Evolutionary conservation across 2,329 filamentous ascomycete genomes (phyloP).

Genomic region (Cercospora janseana): DNA sequence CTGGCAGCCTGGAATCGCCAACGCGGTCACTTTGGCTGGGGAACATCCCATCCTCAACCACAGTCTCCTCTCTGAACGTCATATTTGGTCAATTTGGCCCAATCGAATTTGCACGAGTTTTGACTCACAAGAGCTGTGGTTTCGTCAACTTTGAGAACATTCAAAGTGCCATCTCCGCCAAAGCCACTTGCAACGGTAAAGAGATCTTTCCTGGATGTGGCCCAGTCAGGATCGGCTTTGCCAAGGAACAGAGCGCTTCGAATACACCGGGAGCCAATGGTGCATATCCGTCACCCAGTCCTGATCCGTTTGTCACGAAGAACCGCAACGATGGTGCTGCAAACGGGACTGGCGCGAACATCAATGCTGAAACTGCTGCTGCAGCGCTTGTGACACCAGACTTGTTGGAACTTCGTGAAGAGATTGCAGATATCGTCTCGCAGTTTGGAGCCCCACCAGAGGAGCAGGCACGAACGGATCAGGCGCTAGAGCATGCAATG

Average conservation of each 20-base stretch:
- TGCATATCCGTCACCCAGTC: constrained; percentile 84
- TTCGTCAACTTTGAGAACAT: constrained; percentile 96
- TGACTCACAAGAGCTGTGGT: constrained; percentile 98
- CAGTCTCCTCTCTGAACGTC: constrained; percentile 87
- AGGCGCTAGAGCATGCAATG: constrained; percentile 73
- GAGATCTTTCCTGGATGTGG: constrained; percentile 98
- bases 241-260: constrained; percentile 87
- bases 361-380: constrained; percentile 48
- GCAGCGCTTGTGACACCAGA: constrained; percentile 66
- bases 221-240: constrained; percentile 92
- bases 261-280: constrained; percentile 86
- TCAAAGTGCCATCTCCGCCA: constrained; percentile 87
- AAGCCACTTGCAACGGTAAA: constrained; percentile 85
- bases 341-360: constrained; percentile 34
- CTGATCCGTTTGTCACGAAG: constrained; percentile 66
- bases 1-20: constrained; percentile 71
- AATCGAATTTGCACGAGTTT: constrained; percentile 85
- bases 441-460: constrained; percentile 84
- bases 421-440: constrained; percentile 81
- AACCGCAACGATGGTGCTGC: constrained; percentile 39
- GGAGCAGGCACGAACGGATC: constrained; percentile 69
- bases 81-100: constrained; percentile 93
- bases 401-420: constrained; percentile 72
- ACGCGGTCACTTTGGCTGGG: constrained; percentile 95
- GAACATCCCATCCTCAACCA: constrained; percentile 95